These are phyloP conservation scores for Hymenoscyphus repandus DNA, from an alignment of 2,329 filamentous ascomycete species.

Conservation along the genomic window DNA sequence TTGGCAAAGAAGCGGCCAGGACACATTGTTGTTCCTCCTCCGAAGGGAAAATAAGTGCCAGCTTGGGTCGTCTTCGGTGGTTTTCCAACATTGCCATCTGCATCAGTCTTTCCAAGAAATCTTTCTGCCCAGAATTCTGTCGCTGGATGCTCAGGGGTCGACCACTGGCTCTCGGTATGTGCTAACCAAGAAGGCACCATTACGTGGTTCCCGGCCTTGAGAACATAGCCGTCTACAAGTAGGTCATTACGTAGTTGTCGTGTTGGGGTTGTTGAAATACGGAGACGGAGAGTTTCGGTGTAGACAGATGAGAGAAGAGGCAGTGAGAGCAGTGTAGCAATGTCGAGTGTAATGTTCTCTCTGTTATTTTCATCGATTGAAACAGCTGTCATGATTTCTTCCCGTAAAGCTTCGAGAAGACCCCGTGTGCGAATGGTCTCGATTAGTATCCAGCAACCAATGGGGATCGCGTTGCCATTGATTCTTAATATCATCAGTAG, in stretches of 20 bases:
- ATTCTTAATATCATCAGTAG: neutral
- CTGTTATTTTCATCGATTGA: neutral
- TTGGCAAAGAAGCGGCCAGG: slow-evolving; percentile 10
- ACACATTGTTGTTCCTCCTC: slow-evolving; percentile 7
- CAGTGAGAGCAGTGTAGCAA: neutral
- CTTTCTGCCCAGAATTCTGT: neutral
- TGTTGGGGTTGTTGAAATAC: neutral
- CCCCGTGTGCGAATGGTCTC: neutral
- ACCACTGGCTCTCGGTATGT: neutral
- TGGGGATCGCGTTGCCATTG: slow-evolving; percentile 2
- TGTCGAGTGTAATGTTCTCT: neutral
- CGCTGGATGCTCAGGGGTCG: neutral
- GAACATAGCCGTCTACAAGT: neutral
- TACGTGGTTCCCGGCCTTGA: neutral
- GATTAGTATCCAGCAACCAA: neutral
- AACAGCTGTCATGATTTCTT: slow-evolving; percentile 1
- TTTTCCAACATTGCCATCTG: neutral
- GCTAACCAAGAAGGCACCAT: neutral
- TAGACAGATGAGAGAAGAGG: no score
- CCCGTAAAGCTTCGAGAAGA: neutral
- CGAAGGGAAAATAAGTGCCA: neutral
- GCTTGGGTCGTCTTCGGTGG: neutral
- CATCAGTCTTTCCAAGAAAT: neutral
- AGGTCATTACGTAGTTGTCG: slow-evolving; percentile 1
- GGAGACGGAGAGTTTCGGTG: no score